phyloP scores from a whole-genome alignment of 768 basidiomycete species.

The Vararia minispora region DNA sequence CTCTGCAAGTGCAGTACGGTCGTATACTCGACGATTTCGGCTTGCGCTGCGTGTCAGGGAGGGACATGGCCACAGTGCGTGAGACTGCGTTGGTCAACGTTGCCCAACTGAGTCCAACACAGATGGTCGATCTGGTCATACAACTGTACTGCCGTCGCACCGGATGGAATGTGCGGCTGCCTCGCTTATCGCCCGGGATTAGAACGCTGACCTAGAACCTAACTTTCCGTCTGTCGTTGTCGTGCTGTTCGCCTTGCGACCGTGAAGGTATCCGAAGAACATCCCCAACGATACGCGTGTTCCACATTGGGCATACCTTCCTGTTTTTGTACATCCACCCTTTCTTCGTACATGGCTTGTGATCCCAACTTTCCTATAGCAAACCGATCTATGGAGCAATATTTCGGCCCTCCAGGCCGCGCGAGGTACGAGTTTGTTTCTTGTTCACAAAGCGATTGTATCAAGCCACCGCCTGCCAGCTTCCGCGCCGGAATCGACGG shows the following conservation, averaged over 20 bases:
- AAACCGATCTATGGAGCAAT: constrained; percentile 3
- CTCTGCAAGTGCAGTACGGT: constrained; percentile 7
- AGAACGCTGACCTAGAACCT: too few relatives aligned
- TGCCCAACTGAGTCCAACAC: background rate
- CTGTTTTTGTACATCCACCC: background rate
- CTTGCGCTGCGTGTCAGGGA: constrained; percentile 6
- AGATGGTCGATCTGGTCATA: constrained; percentile 3
- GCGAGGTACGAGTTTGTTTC: too few relatives aligned
- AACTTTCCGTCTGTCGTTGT: too few relatives aligned
- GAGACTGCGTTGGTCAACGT: background rate
- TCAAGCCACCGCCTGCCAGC: too few relatives aligned
- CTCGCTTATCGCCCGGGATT: too few relatives aligned
- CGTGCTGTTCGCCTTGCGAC: too few relatives aligned
- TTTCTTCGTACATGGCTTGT: background rate
- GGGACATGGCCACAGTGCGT: constrained; percentile 4
- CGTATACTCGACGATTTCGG: constrained; percentile 3
- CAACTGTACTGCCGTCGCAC: background rate
- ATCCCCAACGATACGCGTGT: constrained; percentile 1
- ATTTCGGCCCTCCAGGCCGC: too few relatives aligned
- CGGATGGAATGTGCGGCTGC: too few relatives aligned
- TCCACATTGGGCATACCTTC: constrained; percentile 6
- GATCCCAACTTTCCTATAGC: background rate
- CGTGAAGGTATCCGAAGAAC: background rate
- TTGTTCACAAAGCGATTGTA: too few relatives aligned
- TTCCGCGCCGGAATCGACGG: too few relatives aligned